Conservation (phyloP, 2,329 filamentous ascomycete species). For the Exophiala viscosa region DNA sequence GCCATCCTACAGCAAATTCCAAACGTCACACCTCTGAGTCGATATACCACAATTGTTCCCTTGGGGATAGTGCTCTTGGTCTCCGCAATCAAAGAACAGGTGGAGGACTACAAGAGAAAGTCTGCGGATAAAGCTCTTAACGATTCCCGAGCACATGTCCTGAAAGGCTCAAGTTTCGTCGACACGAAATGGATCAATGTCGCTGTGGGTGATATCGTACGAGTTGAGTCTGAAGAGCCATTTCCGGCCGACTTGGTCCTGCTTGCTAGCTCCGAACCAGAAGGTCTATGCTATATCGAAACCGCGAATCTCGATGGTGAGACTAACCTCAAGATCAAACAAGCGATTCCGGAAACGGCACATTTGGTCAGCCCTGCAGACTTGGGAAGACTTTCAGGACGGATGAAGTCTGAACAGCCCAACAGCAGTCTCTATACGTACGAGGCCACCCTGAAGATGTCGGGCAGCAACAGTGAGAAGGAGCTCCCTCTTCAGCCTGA, state of each 20-base stretch:
- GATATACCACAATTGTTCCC: conserved; percentile 94
- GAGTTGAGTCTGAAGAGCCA: conserved; percentile 89
- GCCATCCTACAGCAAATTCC: conserved; percentile 93
- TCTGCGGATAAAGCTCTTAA: conserved; percentile 83
- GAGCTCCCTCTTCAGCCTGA: conserved; percentile 86
- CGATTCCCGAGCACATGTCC: conserved; percentile 75
- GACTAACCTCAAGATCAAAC: conserved; percentile 98
- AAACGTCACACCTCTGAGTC: conserved; percentile 88
- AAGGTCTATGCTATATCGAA: conserved; percentile 97
- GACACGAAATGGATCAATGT: conserved; percentile 94
- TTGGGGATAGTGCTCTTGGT: conserved; percentile 83
- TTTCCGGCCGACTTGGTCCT: conserved; percentile 93
- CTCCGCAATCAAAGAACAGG: conserved; percentile 90
- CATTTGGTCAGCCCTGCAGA: conserved; percentile 82
- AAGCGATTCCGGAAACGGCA: conserved; percentile 88
- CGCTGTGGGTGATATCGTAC: conserved; percentile 83
- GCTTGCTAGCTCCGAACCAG: conserved; percentile 90
- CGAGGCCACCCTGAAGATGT: conserved; percentile 90
- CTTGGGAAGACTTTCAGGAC: conserved; percentile 78
- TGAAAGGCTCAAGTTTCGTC: conserved; percentile 78
- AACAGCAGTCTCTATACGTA: conserved; percentile 99
- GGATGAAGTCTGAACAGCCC: conserved; percentile 89
- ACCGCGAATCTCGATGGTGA: conserved; percentile 97
- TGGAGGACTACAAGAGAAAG: conserved; percentile 90
- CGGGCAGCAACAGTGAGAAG: conserved; percentile 85